Conservation (phyloP, 768 basidiomycete genomes). For the Collybia nuda region DNA sequence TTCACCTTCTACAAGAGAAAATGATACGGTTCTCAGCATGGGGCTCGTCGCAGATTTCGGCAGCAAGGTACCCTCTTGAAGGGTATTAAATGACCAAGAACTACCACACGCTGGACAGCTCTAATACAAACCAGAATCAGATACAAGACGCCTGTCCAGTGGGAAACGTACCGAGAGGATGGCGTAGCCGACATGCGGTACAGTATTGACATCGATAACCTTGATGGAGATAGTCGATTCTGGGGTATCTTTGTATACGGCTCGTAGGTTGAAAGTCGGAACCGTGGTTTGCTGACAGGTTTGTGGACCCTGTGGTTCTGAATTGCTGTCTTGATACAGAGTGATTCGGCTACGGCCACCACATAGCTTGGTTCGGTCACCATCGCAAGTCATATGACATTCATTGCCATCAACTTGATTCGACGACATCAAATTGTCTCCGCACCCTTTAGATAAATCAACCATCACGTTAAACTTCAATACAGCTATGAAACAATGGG, state of each 20-base stretch:
- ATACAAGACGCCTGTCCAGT: too few species aligned
- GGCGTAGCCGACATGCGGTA: constrained; percentile 9
- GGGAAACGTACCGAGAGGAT: constrained; percentile 10
- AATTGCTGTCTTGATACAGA: constrained; percentile 35
- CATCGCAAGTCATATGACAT: constrained; percentile 45
- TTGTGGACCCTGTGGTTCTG: constrained; percentile 13
- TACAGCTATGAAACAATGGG: background rate
- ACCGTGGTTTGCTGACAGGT: constrained; percentile 6
- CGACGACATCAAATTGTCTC: constrained; percentile 13
- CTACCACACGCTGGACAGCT: constrained; percentile 3
- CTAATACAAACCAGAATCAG: background rate
- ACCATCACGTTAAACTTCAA: background rate
- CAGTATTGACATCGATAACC: constrained; percentile 12
- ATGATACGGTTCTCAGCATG: constrained; percentile 8
- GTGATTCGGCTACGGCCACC: constrained; percentile 43
- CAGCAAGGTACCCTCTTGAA: constrained; percentile 6
- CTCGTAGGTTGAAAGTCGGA: constrained; percentile 8
- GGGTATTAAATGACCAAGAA: constrained; percentile 7
- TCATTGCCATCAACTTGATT: constrained; percentile 16
- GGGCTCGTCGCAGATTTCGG: constrained; percentile 9
- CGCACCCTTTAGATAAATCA: constrained; percentile 16
- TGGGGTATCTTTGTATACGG: constrained; percentile 7
- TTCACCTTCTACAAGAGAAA: constrained; percentile 8
- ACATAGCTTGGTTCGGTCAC: constrained; percentile 42
- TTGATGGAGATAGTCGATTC: background rate